phyloP scores from a whole-genome alignment of 2,329 filamentous ascomycete species.

The Aspergillus thermomutatus region DNA sequence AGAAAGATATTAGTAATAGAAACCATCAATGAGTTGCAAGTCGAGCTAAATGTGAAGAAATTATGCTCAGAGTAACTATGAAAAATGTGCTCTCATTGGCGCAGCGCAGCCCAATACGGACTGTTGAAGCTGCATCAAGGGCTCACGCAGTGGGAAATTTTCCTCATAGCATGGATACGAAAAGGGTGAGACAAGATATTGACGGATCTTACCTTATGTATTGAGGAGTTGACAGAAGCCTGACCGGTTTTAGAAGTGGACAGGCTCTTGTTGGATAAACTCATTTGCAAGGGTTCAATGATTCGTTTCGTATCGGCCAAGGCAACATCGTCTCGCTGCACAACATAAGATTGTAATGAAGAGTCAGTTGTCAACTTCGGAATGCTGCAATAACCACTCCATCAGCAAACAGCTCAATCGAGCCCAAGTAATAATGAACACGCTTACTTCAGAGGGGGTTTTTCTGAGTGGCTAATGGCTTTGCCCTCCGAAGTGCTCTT shows the following conservation, averaged over 20 bases:
- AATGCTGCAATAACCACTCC: constrained; percentile 34
- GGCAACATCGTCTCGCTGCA: constrained; percentile 51
- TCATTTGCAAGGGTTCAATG: constrained; percentile 45
- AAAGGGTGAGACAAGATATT: constrained; percentile 7
- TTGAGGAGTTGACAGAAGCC: constrained; percentile 7
- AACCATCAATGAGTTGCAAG: neutral
- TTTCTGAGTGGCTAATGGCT: neutral
- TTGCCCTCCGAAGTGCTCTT: neutral
- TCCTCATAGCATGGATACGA: constrained; percentile 62
- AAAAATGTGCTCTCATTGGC: constrained; percentile 65
- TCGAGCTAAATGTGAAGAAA: constrained; percentile 16
- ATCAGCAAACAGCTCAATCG: constrained; percentile 5
- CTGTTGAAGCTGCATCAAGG: constrained; percentile 69
- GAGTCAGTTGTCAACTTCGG: constrained; percentile 49
- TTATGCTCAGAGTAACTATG: constrained; percentile 69
- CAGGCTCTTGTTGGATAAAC: neutral
- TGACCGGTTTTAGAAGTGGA: neutral
- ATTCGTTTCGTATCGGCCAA: constrained; percentile 52
- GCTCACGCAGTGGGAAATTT: constrained; percentile 62
- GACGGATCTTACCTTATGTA: constrained; percentile 49
- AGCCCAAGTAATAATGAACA: neutral
- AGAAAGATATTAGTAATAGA: constrained; percentile 16
- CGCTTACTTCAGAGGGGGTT: constrained; percentile 3
- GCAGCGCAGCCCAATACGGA: constrained; percentile 77
- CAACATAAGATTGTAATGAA: constrained; percentile 54